These are phyloP conservation scores for Corynascus novoguineensis DNA, from an alignment of 495 filamentous ascomycete species.

Conservation along the genomic window DNA sequence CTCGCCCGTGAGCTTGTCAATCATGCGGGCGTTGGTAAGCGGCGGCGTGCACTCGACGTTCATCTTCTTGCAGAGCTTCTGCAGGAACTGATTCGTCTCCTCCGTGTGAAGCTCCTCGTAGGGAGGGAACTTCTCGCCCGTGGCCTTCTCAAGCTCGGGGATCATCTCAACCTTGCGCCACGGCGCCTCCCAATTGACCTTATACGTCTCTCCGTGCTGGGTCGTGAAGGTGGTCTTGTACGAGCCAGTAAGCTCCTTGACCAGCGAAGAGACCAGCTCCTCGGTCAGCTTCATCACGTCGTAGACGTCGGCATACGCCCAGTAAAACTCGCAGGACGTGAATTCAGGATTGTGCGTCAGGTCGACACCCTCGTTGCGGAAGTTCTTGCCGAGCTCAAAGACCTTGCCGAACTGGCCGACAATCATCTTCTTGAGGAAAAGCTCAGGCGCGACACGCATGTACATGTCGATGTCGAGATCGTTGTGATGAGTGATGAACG, in stretches of 20 bases:
- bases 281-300: conserved; percentile 93
- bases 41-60: conserved; percentile 86
- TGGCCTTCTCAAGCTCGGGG: conserved; percentile 80
- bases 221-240: conserved; percentile 79
- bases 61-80: conserved; percentile 76
- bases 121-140: conserved; percentile 89
- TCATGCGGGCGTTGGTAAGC: conserved; percentile 91
- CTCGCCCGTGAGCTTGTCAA: conserved; percentile 93
- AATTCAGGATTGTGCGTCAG: conserved; percentile 96
- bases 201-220: conserved; percentile 73
- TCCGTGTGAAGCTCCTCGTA: conserved; percentile 82
- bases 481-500: conserved; percentile 92
- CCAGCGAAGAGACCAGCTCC: conserved; percentile 86
- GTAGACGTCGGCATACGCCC: conserved; percentile 87
- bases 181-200: conserved; percentile 91
- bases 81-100: conserved; percentile 82
- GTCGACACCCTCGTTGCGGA: conserved; percentile 94
- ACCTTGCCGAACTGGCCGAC: conserved; percentile 77
- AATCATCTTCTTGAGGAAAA: conserved; percentile 90
- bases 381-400: conserved; percentile 90
- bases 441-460: conserved; percentile 83
- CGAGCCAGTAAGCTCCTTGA: conserved; percentile 80
- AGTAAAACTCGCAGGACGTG: conserved; percentile 96
- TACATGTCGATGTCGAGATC: conserved; percentile 88
- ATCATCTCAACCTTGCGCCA: conserved; percentile 98